Evolutionary conservation across 2,329 filamentous ascomycete species (phyloP), one percentile per base, ranked within the genome.

Genomic region (Ceratocystis diversiconidia): DNA sequence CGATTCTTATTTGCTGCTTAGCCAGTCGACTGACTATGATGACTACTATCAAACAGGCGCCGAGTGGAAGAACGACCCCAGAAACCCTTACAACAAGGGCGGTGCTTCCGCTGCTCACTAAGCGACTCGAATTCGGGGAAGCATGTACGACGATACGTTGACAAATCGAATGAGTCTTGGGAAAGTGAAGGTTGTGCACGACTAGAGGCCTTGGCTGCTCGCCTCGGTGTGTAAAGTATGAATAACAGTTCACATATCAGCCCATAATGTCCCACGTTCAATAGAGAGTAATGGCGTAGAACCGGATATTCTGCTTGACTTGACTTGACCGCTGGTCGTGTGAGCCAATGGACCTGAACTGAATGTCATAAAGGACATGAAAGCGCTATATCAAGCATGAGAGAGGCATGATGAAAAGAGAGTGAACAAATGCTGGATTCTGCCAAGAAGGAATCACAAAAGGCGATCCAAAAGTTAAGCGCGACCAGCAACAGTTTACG

Each of bases 11-110:
- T 22, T n/a, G 30, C 55, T 25, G 28, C 28, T n/a, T 12, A 41
- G 36, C 36, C 25, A 36, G 32, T 28, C 30, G 15, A 59, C 55
- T 59, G 30, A 59, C 55, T 30, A 36, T 59, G 28, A 50, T 44
- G 15, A n/a, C 30, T 15, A 41, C n/a, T 59, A 30, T 61, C 32
- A 8, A 59, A 69, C 72, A 97, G 92, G 85, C 80, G 89, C 89
- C 72, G 90, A 97, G 81, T 96, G 84, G 85, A 95, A 92, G 86
- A 95, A 96, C 82, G 92, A 97, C 79, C 90, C 92, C 71, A 86
- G 92, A 78, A 96, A 96, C 84, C 86, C 85, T 70, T 79, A 81
- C 72, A 77, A 76, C 71, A 82, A 79, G 76, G 71, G 74, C 66
- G 74, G 73, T 67, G 70, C 55, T 30, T 59, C 55, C 30, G 55